These are phyloP conservation scores for Craspedostauros australis DNA, from an alignment of 108 stramenopile genomes.

Conservation along the genomic window DNA sequence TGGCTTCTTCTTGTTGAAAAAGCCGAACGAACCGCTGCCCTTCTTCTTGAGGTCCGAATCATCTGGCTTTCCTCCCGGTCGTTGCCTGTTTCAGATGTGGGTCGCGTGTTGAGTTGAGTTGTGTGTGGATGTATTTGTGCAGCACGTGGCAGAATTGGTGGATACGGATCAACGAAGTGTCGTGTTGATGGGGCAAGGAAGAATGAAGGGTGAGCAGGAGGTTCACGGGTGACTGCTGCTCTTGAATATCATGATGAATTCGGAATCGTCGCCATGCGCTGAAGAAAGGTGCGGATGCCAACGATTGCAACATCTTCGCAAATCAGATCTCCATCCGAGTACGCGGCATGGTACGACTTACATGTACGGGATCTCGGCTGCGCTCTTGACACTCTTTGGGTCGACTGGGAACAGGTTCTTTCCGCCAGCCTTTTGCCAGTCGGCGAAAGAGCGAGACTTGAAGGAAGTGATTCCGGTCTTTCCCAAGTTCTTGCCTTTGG, in stretches of 20 bases:
- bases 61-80: slow-evolving; percentile 69
- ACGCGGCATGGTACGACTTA: slow-evolving; percentile 6
- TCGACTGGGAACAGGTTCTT: slow-evolving; percentile 86
- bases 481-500: slow-evolving; percentile 76
- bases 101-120: background rate
- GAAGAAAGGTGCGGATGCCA: background rate
- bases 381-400: slow-evolving; percentile 65
- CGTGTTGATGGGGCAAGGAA: too few species aligned
- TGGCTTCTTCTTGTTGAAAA: slow-evolving; percentile 43
- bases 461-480: slow-evolving; percentile 78
- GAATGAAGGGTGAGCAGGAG: too few species aligned
- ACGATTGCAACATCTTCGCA: background rate
- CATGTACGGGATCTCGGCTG: slow-evolving; percentile 84
- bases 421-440: slow-evolving; percentile 86
- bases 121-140: background rate
- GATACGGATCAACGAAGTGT: background rate
- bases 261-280: background rate
- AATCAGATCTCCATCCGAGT: background rate
- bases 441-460: slow-evolving; percentile 69
- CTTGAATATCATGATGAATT: too few species aligned
- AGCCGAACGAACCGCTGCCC: slow-evolving; percentile 11
- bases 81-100: slow-evolving; percentile 28
- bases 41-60: slow-evolving; percentile 68
- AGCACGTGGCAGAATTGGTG: background rate
- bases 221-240: too few species aligned